phyloP scores from a whole-genome alignment of 1,139 yeast genomes.

The Hyphopichia fennica region DNA sequence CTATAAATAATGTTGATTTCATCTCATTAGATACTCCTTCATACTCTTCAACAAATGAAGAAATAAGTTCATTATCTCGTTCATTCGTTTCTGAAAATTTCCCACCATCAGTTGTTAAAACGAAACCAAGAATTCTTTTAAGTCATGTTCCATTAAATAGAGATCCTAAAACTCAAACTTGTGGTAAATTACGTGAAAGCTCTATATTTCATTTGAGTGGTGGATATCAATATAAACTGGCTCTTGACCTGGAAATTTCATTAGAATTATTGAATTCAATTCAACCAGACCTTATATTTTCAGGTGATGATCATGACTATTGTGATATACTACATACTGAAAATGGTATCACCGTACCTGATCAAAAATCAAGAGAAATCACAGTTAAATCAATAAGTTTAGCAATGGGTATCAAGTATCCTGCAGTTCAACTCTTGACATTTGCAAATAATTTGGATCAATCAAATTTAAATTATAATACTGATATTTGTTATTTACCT shows the following conservation, averaged over 20 bases:
- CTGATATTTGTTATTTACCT: conserved; percentile 48
- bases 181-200: conserved; percentile 50
- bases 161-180: conserved; percentile 26
- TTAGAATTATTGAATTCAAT: conserved; percentile 54
- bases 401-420: conserved; percentile 59
- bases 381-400: conserved; percentile 58
- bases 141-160: conserved; percentile 53
- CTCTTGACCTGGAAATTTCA: conserved; percentile 54
- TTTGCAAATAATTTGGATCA: conserved; percentile 20
- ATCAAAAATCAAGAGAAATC: conserved; percentile 32
- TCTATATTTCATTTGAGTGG: conserved; percentile 21
- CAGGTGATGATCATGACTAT: conserved; percentile 91
- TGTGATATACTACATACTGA: conserved; percentile 46
- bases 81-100: conserved; percentile 27
- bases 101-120: conserved; percentile 11
- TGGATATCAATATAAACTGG: conserved; percentile 58
- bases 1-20: conserved; percentile 43
- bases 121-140: conserved; percentile 38
- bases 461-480: conserved; percentile 24
- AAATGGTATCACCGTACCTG: conserved; percentile 9
- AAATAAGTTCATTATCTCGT: conserved; percentile 27
- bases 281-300: conserved; percentile 68
- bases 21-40: conserved; percentile 48
- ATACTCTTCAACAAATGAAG: conserved; percentile 30
- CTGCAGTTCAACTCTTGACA: conserved; percentile 54